phyloP scores from a whole-genome alignment of 208 protist genomes.

The Vickermania ingenoplastis region DNA sequence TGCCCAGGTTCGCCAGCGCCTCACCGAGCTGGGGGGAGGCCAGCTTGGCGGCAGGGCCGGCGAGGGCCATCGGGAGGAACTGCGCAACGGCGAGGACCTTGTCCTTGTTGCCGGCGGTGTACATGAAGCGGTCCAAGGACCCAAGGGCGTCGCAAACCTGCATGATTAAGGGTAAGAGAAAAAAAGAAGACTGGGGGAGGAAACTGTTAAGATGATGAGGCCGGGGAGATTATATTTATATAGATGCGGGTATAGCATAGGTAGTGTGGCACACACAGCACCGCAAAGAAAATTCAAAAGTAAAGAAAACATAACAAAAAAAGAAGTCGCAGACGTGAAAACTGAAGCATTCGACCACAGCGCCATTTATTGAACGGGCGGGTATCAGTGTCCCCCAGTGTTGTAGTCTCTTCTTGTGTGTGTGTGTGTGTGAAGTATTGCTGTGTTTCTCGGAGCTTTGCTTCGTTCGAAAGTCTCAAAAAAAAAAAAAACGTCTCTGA shows the following conservation, averaged over 20 bases:
- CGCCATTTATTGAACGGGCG: too few species aligned
- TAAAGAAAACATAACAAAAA: slow-evolving; percentile 16
- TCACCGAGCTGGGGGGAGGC: slow-evolving; percentile 48
- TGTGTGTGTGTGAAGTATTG: too few species aligned
- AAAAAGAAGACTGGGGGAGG: not conserved
- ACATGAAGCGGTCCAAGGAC: slow-evolving; percentile 43
- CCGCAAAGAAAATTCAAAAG: slow-evolving; percentile 8
- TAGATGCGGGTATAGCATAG: not conserved
- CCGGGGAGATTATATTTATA: too few species aligned
- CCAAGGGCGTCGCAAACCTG: slow-evolving; percentile 9
- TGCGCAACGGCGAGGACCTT: slow-evolving; percentile 86
- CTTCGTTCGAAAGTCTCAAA: too few species aligned
- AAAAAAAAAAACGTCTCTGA: too few species aligned
- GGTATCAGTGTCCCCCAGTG: too few species aligned
- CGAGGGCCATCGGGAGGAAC: slow-evolving; percentile 71
- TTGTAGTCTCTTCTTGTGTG: too few species aligned
- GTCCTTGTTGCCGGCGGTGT: slow-evolving; percentile 67
- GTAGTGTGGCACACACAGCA: too few species aligned
- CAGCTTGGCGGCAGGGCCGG: slow-evolving; percentile 36
- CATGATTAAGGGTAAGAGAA: slow-evolving; percentile 3
- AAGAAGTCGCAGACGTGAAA: slow-evolving; percentile 13
- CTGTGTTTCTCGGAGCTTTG: too few species aligned
- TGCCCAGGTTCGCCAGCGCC: slow-evolving; percentile 54
- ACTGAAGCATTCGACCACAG: too few species aligned
- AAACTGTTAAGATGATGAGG: too few species aligned